A percentile compares a stretch with the other conserved stretches of the same genome.
These are phyloP conservation scores for Debaryomyces hansenii DNA, from an alignment of 805 yeast species.

Conservation along the genomic window DNA sequence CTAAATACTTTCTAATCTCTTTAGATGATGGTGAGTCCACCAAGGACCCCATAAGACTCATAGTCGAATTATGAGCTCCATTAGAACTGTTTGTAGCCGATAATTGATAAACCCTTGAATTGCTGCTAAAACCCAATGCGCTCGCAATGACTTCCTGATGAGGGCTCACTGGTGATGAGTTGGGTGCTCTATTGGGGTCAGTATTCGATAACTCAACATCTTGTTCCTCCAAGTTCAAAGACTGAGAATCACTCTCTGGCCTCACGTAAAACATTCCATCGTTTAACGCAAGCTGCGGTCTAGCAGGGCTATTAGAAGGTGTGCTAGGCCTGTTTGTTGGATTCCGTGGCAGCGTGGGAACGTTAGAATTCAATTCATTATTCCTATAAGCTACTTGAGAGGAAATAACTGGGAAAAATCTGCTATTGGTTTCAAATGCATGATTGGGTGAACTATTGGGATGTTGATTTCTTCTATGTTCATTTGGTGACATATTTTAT, in stretches of 20 bases:
- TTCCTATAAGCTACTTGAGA: constrained; percentile 1
- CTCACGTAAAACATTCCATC: constrained; percentile 2
- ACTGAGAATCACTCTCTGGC: not conserved
- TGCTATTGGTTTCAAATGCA: constrained; percentile 1
- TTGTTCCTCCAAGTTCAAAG: not conserved
- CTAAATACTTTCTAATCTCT: constrained; percentile 8
- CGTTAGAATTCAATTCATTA: not conserved
- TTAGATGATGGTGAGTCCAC: constrained; percentile 10
- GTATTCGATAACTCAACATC: not conserved
- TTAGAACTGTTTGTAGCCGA: constrained; percentile 4
- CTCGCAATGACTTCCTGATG: constrained; percentile 46
- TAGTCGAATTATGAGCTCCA: constrained; percentile 5
- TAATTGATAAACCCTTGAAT: constrained; percentile 43
- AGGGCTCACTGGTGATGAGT: constrained; percentile 13
- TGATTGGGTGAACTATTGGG: not conserved
- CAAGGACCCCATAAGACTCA: constrained; percentile 17
- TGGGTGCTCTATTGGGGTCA: constrained; percentile 1
- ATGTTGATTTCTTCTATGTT: not conserved
- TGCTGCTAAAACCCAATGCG: constrained; percentile 47
- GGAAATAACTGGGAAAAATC: constrained; percentile 1
- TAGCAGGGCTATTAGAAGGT: not conserved
- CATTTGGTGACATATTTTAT: not conserved
- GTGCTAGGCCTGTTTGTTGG: not conserved
- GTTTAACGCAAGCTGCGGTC: not conserved
- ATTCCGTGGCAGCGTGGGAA: not conserved